Base-by-base conservation (phyloP, 495 filamentous ascomycete genomes). In the Penicillium bovifimosum region DNA sequence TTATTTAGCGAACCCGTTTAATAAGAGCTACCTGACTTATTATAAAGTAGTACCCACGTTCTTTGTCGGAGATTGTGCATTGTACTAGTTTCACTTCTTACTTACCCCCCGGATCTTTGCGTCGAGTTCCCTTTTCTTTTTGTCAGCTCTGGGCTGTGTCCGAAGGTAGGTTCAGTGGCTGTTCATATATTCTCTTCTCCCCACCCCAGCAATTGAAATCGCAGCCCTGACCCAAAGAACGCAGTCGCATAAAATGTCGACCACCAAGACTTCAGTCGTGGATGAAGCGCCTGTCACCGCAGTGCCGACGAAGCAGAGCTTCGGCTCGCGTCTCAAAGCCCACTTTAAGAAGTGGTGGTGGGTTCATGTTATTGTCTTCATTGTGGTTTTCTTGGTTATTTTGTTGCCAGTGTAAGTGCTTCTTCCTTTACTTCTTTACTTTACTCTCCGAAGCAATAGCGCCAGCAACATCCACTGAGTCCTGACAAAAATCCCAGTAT, bases 391-490 rank as follows among this genome's bases (percentile, higher is more conserved):
- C 24, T 70, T 88, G 49, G 64, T 90, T 13, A 72, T 88, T 17
- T 71, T 83, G 1, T 70, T 86, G 24, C 77, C 79, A 40, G 63
- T 91, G 86, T 91, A 79, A 79, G 86, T 81, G n/a, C n/a, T n/a
- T n/a, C n/a, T n/a, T n/a, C n/a, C n/a, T n/a, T n/a, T n/a, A n/a
- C n/a, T n/a, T n/a, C n/a, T n/a, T n/a, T n/a, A n/a, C n/a, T n/a
- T n/a, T n/a, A n/a, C n/a, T n/a, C n/a, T n/a, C n/a, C n/a, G n/a
- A n/a, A n/a, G n/a, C n/a, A n/a, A n/a, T n/a, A n/a, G n/a, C n/a
- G n/a, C n/a, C n/a, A n/a, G n/a, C n/a, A n/a, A n/a, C n/a, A n/a
- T n/a, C n/a, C n/a, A n/a, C n/a, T n/a, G n/a, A n/a, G n/a, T n/a
- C n/a, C n/a, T n/a, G n/a, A n/a, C n/a, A n/a, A n/a, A n/a, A n/a